A percentile compares a stretch with the other conserved stretches of the same genome.
Conservation (phyloP, 768 basidiomycete species). For the Krasilnikovozyma curviuscula region DNA sequence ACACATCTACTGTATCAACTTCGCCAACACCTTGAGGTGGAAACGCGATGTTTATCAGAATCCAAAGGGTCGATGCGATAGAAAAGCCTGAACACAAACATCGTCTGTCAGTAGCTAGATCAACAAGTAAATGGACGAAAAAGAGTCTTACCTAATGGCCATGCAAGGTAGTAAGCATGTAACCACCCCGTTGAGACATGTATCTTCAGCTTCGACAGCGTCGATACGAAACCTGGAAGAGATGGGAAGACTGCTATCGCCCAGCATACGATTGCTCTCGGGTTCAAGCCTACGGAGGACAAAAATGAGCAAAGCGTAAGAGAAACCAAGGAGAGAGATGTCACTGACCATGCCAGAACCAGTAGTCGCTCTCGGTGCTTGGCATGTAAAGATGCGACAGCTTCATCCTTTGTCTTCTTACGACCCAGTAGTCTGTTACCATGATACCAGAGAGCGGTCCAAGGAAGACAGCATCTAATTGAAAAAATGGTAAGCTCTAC, state of each 20-base stretch:
- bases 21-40: slow-evolving; percentile 13
- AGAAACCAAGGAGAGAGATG: not conserved
- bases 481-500: not conserved
- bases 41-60: slow-evolving; percentile 14
- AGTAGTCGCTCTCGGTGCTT: not conserved
- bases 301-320: not conserved
- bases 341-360: slow-evolving; percentile 10
- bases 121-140: not conserved
- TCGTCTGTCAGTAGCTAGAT: not conserved
- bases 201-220: not conserved
- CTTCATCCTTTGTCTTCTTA: not conserved
- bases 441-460: slow-evolving; percentile 9
- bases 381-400: slow-evolving; percentile 5
- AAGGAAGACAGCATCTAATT: not conserved
- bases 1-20: slow-evolving; percentile 18
- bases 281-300: slow-evolving; percentile 2
- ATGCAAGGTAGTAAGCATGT: slow-evolving; percentile 4
- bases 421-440: slow-evolving; percentile 10
- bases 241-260: slow-evolving; percentile 5
- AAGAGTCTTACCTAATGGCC: slow-evolving; percentile 3
- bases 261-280: slow-evolving; percentile 1
- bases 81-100: slow-evolving; percentile 12
- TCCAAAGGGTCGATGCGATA: slow-evolving; percentile 14
- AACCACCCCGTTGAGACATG: not conserved
- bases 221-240: slow-evolving; percentile 2